Evolutionary conservation across 306 rosid genomes (phyloP), one percentile per base, ranked within the genome.

Genomic region (Potentilla sterilis): DNA sequence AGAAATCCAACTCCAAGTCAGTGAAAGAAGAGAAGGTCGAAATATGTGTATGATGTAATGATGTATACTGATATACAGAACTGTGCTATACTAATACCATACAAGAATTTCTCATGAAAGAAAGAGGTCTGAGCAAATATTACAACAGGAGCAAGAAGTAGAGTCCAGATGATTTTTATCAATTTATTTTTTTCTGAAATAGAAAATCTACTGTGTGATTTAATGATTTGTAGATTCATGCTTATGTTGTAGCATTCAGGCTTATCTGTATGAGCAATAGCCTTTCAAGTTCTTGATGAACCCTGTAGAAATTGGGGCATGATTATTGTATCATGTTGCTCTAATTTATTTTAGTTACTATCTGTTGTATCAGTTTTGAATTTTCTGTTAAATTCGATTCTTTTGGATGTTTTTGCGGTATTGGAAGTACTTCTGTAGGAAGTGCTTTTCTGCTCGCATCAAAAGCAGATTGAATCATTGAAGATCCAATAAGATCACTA

Each of bases 101-200:
- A 28, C 66, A 28, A 61, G 66, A 61, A 28, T 77, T 47, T 82
- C 66, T 69, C 41, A 15, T 58, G 77, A 69, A 72, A 75, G 81
- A 55, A 55, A 51, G 58, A 55, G 70, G 75, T 65, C 65, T 57
- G 65, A 72, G 52, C 38, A 55, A 61, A 63, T 63, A 63, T 5
- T 62, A 62, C 42, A 12, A 28, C 12, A 62, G 41, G 42, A 62
- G 15, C 37, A 58, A 22, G 64, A 58, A 58, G 59, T 28, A 52
- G 59, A 10, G 4, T 61, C 19, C 67, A 28, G 19, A 15, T 34
- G 64, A 6, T 61, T 32, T 61, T 32, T 0, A 32, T 61, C 32
- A 2, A 28, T 59, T 1, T 24, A 21, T 12, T 57, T n/a, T 6
- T 61, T 32, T 32, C 41, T 32, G 41, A 61, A 62, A 62, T 62